Evolutionary conservation across 371 early-diverging fungal genomes (phyloP), one percentile per base, ranked within the genome.

Genomic region (Mortierella sp.): DNA sequence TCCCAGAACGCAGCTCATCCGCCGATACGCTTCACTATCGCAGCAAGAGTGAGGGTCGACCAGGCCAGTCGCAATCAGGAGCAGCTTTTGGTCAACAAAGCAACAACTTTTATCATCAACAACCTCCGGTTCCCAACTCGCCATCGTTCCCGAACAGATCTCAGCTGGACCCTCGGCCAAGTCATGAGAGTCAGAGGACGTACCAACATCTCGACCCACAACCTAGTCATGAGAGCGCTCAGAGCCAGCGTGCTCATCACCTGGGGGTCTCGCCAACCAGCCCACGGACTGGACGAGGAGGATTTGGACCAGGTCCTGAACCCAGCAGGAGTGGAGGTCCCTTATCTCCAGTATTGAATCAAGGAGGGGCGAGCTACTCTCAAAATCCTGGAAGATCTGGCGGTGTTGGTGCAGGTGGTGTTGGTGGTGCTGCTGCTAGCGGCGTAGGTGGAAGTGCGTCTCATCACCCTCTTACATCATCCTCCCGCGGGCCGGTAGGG

Each of bases 201-300:
- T 64, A 64, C 13, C 37, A 48, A 28, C 69, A 76, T 26, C 37
- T 71, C 21, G 73, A 78, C n/a, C 76, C 78, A 3, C 71, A 81
- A 34, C 81, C 85, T 6, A 84, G 85, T 34, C 76, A 84, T 26
- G 85, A 84, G n/a, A 84, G 78, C n/a, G 31, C 85, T 1, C 78
- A 75, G 57, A 81, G 71, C 34, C 73, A 72, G 46, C 55, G 75
- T 2, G 73, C 85, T 2, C 71, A 76, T 0, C 44, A 71, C 51
- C 21, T 64, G 19, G 21, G 37, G 10, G 37, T 24, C 64, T 64
- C 64, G 34, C 64, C 64, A 16, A 37, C 3, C 8, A 64, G 37
- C 21, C 64, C 37, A 1, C 34, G 64, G 40, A 31, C 9, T 2
- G 64, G 37, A 64, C 64, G 64, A 5, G 64, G 61, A 19, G 61